These are phyloP conservation scores for Tolypocladium album DNA, from an alignment of 2,329 filamentous ascomycete genomes.

Conservation along the genomic window DNA sequence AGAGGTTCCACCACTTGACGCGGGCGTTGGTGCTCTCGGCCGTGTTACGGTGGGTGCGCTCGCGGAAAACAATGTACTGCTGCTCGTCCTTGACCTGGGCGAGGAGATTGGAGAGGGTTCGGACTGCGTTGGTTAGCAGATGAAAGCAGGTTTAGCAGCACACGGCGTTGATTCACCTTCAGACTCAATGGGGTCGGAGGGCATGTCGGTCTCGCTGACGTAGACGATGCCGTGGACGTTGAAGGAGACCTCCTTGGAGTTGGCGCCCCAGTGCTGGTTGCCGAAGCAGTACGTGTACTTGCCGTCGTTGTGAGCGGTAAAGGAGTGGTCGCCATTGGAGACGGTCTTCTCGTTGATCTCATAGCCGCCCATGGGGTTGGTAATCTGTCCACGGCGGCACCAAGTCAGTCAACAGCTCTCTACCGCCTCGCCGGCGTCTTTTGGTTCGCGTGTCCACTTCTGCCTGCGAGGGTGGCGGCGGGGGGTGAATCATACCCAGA, in stretches of 20 bases:
- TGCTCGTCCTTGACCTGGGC: slow-evolving; percentile 96
- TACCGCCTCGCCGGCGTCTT: background rate
- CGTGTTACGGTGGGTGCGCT: slow-evolving; percentile 94
- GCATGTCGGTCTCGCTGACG: slow-evolving; percentile 76
- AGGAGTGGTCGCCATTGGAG: slow-evolving; percentile 87
- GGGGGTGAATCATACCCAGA: slow-evolving; percentile 61
- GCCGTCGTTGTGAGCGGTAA: slow-evolving; percentile 75
- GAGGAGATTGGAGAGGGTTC: slow-evolving; percentile 72
- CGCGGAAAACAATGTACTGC: slow-evolving; percentile 88
- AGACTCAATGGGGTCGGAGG: slow-evolving; percentile 77
- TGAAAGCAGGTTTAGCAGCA: background rate
- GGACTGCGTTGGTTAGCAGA: slow-evolving; percentile 42
- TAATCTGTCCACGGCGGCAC: slow-evolving; percentile 43
- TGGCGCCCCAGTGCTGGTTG: slow-evolving; percentile 95
- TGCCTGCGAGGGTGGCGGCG: background rate
- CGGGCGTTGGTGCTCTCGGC: slow-evolving; percentile 95
- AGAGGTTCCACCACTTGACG: slow-evolving; percentile 99
- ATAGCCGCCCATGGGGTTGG: slow-evolving; percentile 65
- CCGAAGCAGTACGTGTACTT: slow-evolving; percentile 97
- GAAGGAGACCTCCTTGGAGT: slow-evolving; percentile 96
- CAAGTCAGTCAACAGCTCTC: slow-evolving; percentile 1
- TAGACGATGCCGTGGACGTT: slow-evolving; percentile 99
- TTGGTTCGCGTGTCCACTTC: background rate
- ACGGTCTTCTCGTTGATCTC: slow-evolving; percentile 71
- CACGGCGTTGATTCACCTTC: slow-evolving; percentile 52